Conservation (phyloP, 148 eudicot species). For the Chenopodium formosanum region DNA sequence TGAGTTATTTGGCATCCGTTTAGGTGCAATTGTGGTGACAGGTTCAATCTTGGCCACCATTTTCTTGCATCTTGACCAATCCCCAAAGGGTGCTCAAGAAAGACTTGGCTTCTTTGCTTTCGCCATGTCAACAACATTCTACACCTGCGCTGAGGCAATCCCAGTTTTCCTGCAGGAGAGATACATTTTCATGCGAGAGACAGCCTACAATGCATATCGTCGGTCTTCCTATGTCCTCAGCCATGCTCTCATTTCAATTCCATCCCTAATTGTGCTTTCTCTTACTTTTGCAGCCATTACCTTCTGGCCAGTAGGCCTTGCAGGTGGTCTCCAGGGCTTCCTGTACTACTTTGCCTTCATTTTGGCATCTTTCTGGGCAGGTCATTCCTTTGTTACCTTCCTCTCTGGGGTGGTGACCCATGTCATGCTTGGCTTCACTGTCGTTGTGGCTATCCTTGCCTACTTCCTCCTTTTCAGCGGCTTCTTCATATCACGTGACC, state of each 20-base stretch:
- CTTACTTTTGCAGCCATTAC: slow-evolving; percentile 62
- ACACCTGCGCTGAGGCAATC: slow-evolving; percentile 87
- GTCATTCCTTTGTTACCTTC: slow-evolving; percentile 88
- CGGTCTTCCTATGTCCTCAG: slow-evolving; percentile 79
- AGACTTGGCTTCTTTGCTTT: slow-evolving; percentile 76
- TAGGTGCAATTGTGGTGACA: slow-evolving; percentile 64
- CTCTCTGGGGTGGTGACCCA: slow-evolving; percentile 73
- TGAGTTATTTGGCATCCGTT: slow-evolving; percentile 62
- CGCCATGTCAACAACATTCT: slow-evolving; percentile 92
- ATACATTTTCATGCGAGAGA: slow-evolving; percentile 83
- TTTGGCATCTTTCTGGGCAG: slow-evolving; percentile 80
- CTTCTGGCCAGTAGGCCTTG: slow-evolving; percentile 68
- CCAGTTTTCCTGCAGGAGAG: slow-evolving; percentile 74
- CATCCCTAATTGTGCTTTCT: slow-evolving; percentile 60
- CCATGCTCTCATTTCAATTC: slow-evolving; percentile 66
- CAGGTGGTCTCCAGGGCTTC: slow-evolving; percentile 68
- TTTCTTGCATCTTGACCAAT: slow-evolving; percentile 60
- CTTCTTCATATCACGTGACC: slow-evolving; percentile 66
- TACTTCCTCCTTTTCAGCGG: slow-evolving; percentile 84
- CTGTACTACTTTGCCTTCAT: slow-evolving; percentile 51
- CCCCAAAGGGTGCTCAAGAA: slow-evolving; percentile 70
- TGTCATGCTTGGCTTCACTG: slow-evolving; percentile 70
- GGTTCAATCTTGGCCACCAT: slow-evolving; percentile 75
- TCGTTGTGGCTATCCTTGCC: slow-evolving; percentile 71
- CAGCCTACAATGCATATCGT: slow-evolving; percentile 77